Conservation (phyloP, 805 yeast species). For the Suhomyces vadensis region DNA sequence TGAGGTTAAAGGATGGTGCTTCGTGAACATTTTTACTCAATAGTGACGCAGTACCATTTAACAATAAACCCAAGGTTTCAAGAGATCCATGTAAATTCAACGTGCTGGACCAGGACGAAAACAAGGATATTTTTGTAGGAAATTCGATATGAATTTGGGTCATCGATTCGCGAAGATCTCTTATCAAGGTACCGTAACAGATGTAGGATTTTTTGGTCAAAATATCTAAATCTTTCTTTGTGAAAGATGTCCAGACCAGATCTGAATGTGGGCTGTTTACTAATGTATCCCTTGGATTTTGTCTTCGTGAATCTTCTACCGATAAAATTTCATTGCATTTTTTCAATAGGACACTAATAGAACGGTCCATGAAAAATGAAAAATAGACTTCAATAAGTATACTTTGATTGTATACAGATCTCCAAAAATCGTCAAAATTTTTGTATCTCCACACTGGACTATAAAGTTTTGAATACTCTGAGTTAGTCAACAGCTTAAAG, state of each 20-base stretch:
- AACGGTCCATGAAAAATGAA: constrained; percentile 39
- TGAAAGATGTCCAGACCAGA: constrained; percentile 24
- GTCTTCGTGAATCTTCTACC: constrained; percentile 6
- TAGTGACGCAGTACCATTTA: constrained; percentile 36
- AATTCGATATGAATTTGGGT: constrained; percentile 32
- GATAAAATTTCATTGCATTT: constrained; percentile 14
- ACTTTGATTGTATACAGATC: constrained; percentile 29
- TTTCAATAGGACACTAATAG: constrained; percentile 29
- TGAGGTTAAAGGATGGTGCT: constrained; percentile 15
- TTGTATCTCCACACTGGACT: constrained; percentile 29
- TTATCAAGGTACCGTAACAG: constrained; percentile 38
- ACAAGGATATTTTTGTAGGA: constrained; percentile 38
- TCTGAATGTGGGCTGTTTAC: constrained; percentile 1
- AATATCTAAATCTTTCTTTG: constrained; percentile 27
- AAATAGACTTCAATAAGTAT: constrained; percentile 31
- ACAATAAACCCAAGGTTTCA: constrained; percentile 34
- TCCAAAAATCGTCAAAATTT: constrained; percentile 30
- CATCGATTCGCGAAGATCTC: constrained; percentile 34
- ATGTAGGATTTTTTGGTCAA: constrained; percentile 33
- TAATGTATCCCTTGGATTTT: not conserved
- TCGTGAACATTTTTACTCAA: constrained; percentile 27
- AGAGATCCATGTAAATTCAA: constrained; percentile 33
- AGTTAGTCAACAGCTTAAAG: constrained; percentile 17
- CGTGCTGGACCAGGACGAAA: constrained; percentile 37
- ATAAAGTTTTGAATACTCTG: constrained; percentile 13